Evolutionary conservation across 2,329 filamentous ascomycete species (phyloP).

Genomic region (Didymellaceae sp.): DNA sequence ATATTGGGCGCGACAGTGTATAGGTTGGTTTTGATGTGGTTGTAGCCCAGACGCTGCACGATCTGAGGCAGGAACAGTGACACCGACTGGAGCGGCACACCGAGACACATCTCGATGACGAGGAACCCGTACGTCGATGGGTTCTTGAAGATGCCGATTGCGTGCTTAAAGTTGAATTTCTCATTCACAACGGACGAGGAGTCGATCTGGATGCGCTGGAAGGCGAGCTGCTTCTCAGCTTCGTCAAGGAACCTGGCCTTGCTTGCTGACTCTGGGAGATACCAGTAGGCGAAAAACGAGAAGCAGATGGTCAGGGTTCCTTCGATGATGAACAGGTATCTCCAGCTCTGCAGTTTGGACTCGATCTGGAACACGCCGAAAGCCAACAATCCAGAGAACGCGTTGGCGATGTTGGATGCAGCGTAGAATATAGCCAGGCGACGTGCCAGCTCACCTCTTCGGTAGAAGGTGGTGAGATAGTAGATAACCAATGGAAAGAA

Average conservation of each 20-base stretch:
- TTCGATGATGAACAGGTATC: slow-evolving; percentile 70
- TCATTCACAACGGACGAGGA: slow-evolving; percentile 69
- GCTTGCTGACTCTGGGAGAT: slow-evolving; percentile 69
- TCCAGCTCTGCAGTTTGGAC: slow-evolving; percentile 63
- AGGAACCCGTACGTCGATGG: slow-evolving; percentile 62
- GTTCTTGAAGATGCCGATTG: slow-evolving; percentile 61
- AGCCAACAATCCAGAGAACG: slow-evolving; percentile 66
- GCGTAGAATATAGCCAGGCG: slow-evolving; percentile 78
- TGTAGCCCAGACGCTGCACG: slow-evolving; percentile 59
- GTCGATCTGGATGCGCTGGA: slow-evolving; percentile 77
- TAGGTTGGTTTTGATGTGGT: slow-evolving; percentile 73
- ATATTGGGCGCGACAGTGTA: slow-evolving; percentile 84
- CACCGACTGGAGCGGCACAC: slow-evolving; percentile 65
- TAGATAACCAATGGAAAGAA: slow-evolving; percentile 75
- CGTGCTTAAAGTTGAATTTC: slow-evolving; percentile 60
- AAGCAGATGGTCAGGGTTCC: slow-evolving; percentile 65
- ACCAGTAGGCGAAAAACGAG: slow-evolving; percentile 70
- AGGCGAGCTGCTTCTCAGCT: slow-evolving; percentile 72
- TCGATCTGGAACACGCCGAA: slow-evolving; percentile 66
- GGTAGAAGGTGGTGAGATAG: slow-evolving; percentile 69
- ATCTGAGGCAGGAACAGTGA: slow-evolving; percentile 66
- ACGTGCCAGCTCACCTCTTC: slow-evolving; percentile 72
- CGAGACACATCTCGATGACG: slow-evolving; percentile 64
- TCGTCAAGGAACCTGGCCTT: slow-evolving; percentile 70
- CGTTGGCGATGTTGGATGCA: slow-evolving; percentile 74